Conservation (phyloP, 495 filamentous ascomycete genomes). For the Aspergillus mulundensis region DNA sequence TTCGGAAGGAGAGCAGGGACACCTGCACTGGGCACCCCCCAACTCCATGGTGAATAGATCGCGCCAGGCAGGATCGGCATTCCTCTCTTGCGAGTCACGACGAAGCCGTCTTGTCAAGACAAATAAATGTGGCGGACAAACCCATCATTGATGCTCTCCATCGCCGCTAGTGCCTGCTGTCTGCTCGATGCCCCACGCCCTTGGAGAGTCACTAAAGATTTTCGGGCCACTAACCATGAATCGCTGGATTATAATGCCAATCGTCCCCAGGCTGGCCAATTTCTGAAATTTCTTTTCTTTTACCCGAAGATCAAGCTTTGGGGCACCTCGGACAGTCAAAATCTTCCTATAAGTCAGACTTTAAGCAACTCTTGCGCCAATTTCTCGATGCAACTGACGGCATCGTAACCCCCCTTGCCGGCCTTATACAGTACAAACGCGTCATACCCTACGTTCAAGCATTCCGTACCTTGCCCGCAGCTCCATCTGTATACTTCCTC, state of each 20-base stretch:
- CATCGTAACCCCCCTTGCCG: background rate
- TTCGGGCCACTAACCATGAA: slow-evolving; percentile 3
- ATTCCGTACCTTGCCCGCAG: background rate
- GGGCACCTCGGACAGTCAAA: background rate
- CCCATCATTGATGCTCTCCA: background rate
- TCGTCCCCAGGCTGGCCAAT: slow-evolving; percentile 2
- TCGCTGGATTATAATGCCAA: slow-evolving; percentile 12
- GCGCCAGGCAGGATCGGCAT: background rate
- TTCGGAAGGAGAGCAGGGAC: background rate
- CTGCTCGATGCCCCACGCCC: slow-evolving; percentile 7
- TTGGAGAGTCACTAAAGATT: slow-evolving; percentile 7
- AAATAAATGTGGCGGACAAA: background rate
- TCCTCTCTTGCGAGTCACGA: too few relatives aligned
- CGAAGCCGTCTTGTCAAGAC: background rate
- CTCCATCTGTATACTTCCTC: background rate
- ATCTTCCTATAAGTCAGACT: background rate
- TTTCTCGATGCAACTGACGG: background rate
- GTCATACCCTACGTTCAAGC: background rate
- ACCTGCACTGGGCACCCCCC: too few relatives aligned
- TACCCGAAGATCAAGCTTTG: slow-evolving; percentile 2
- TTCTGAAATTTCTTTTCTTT: slow-evolving; percentile 2
- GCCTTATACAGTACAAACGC: background rate
- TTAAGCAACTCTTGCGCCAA: background rate
- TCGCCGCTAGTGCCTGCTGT: background rate
- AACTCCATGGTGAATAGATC: background rate